Percentiles rank a stretch among this genome's conserved stretches.
Conservation (phyloP, 768 basidiomycete genomes). For the Russula foetens region DNA sequence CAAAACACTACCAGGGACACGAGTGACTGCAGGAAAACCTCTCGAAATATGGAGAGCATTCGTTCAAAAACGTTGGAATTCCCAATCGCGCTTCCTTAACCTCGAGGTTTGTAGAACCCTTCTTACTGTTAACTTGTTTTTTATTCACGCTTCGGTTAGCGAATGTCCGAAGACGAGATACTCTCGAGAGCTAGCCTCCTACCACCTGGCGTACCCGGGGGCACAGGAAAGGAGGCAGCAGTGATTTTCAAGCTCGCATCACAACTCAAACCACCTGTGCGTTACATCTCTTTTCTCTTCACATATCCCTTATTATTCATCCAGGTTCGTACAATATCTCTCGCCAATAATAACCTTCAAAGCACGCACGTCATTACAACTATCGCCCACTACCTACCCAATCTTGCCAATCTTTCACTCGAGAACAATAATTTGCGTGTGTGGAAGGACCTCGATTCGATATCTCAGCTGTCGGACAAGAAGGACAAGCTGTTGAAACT, state of each 20-base stretch:
- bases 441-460: conserved; percentile 62
- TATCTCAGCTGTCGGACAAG: conserved; percentile 52
- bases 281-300: conserved; percentile 16
- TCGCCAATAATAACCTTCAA: conserved; percentile 70
- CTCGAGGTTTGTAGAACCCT: conserved; percentile 55
- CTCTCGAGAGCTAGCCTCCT: conserved; percentile 62
- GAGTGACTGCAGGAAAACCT: conserved; percentile 28
- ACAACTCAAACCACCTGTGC: conserved; percentile 66
- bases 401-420: conserved; percentile 69
- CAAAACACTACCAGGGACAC: conserved; percentile 15
- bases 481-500: conserved; percentile 54
- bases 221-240: conserved; percentile 56
- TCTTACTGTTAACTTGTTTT: not conserved
- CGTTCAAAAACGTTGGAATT: conserved; percentile 64
- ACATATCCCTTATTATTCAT: not conserved
- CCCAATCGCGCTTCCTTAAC: conserved; percentile 63
- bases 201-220: conserved; percentile 61
- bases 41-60: conserved; percentile 73
- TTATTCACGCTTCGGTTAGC: conserved; percentile 34
- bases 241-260: conserved; percentile 87
- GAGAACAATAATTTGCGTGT: conserved; percentile 66
- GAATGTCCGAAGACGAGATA: conserved; percentile 69
- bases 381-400: conserved; percentile 68
- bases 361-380: conserved; percentile 50
- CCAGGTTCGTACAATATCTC: conserved; percentile 72